A percentile compares a stretch with the other conserved stretches of the same genome.
phyloP scores from a whole-genome alignment of 106 monocot genomes.

The Acanthochlamys bracteata region DNA sequence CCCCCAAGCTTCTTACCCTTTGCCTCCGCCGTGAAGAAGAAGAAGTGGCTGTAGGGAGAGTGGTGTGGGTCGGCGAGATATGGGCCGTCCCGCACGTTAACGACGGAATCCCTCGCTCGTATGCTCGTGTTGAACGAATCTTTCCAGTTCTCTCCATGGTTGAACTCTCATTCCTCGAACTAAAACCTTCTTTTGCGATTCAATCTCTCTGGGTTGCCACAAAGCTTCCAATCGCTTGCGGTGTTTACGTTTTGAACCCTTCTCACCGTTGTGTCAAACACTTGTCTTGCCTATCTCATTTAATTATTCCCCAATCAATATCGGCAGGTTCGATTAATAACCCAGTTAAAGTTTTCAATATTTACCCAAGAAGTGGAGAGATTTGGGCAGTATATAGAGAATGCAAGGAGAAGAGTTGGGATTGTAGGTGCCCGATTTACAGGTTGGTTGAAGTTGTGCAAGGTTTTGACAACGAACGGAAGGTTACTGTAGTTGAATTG shows the following conservation, averaged over 20 bases:
- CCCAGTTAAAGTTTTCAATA: constrained; percentile 2
- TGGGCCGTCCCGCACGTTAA: constrained; percentile 4
- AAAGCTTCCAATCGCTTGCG: background rate
- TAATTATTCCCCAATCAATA: background rate
- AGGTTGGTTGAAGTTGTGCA: constrained; percentile 1
- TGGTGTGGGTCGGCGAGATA: background rate
- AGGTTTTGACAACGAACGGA: constrained; percentile 2
- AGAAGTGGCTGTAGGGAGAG: background rate
- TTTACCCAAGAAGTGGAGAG: constrained; percentile 17
- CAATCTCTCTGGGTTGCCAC: background rate
- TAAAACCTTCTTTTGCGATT: background rate
- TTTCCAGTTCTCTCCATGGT: background rate
- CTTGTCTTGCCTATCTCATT: background rate
- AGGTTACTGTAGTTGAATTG: constrained; percentile 1
- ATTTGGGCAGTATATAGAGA: constrained; percentile 16
- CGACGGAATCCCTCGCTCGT: background rate
- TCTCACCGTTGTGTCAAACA: background rate
- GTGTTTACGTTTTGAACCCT: background rate
- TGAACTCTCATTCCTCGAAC: background rate
- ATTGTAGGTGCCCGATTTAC: background rate
- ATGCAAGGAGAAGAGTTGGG: background rate
- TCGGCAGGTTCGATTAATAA: no score
- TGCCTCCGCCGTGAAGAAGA: no score
- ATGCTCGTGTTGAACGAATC: constrained; percentile 9
- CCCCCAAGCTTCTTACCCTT: no score